These are phyloP conservation scores for Nakaseomyces delphensis DNA, from an alignment of 1,139 yeast genomes.

Conservation along the genomic window DNA sequence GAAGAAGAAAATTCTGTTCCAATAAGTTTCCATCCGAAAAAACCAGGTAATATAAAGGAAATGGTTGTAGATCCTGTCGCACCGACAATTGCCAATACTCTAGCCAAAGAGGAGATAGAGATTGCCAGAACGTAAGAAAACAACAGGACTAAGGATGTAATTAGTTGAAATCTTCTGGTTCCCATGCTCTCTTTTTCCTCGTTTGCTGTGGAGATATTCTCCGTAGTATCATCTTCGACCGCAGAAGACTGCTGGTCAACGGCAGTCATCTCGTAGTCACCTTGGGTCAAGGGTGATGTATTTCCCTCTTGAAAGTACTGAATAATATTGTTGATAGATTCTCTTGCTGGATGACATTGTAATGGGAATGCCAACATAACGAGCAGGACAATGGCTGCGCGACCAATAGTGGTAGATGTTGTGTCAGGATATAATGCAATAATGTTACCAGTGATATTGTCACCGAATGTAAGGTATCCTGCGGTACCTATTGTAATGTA, in stretches of 20 bases:
- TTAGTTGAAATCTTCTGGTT: slow-evolving; percentile 39
- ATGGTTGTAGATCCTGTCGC: slow-evolving; percentile 9
- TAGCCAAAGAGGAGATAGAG: slow-evolving; percentile 65
- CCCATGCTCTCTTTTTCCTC: slow-evolving; percentile 22
- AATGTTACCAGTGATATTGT: slow-evolving; percentile 69
- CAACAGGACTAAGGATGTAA: slow-evolving; percentile 41
- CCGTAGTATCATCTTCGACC: not conserved
- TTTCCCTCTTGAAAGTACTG: slow-evolving; percentile 2
- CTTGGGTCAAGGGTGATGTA: not conserved
- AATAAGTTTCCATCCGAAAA: slow-evolving; percentile 68
- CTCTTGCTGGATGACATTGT: slow-evolving; percentile 87
- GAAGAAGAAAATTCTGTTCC: slow-evolving; percentile 26
- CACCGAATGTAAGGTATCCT: slow-evolving; percentile 89
- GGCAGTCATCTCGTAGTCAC: not conserved
- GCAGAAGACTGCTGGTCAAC: not conserved
- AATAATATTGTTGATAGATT: slow-evolving; percentile 68
- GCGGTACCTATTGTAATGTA: slow-evolving; percentile 63
- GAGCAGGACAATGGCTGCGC: slow-evolving; percentile 68
- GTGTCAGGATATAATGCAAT: slow-evolving; percentile 48
- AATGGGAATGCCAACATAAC: slow-evolving; percentile 84
- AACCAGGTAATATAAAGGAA: slow-evolving; percentile 36
- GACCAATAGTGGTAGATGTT: slow-evolving; percentile 45
- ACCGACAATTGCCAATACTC: slow-evolving; percentile 83
- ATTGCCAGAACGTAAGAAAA: slow-evolving; percentile 58
- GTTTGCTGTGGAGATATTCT: not conserved